Evolutionary conservation across 2,329 filamentous ascomycete genomes (phyloP).

Genomic region (Cordyceps cateniannulata): DNA sequence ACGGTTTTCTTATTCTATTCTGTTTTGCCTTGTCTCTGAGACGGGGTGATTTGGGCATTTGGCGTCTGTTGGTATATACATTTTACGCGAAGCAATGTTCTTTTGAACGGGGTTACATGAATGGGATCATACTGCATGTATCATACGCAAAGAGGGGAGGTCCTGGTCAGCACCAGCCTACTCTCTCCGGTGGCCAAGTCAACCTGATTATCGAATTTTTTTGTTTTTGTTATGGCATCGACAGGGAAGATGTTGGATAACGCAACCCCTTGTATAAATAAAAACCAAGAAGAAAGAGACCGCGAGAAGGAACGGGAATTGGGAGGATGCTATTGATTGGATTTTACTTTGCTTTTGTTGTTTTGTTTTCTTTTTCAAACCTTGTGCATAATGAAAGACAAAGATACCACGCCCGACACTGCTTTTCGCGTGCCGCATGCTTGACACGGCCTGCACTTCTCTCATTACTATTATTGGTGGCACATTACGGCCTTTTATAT

Average conservation of each 20-base stretch:
- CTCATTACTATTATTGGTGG: neutral
- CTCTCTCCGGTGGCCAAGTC: neutral
- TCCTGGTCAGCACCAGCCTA: neutral
- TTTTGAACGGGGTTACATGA: constrained; percentile 4
- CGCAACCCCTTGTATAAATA: constrained; percentile 4
- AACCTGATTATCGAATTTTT: neutral
- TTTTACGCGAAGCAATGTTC: constrained; percentile 5
- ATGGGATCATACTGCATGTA: constrained; percentile 8
- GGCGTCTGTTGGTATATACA: constrained; percentile 9
- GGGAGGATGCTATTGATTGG: neutral
- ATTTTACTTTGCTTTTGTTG: neutral
- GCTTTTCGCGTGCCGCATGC: neutral
- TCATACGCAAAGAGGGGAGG: neutral
- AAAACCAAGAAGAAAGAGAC: neutral
- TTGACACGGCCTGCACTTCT: neutral
- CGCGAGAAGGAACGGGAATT: neutral
- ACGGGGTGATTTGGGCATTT: neutral
- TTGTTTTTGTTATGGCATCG: constrained; percentile 3
- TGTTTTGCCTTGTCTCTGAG: neutral
- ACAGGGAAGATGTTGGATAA: constrained; percentile 5
- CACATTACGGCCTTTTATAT: neutral
- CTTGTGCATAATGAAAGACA: neutral
- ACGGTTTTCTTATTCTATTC: neutral
- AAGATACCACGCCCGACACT: neutral
- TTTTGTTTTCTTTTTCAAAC: neutral